These are phyloP conservation scores for Thozetella sp. DNA, from an alignment of 495 filamentous ascomycete genomes.

Conservation along the genomic window DNA sequence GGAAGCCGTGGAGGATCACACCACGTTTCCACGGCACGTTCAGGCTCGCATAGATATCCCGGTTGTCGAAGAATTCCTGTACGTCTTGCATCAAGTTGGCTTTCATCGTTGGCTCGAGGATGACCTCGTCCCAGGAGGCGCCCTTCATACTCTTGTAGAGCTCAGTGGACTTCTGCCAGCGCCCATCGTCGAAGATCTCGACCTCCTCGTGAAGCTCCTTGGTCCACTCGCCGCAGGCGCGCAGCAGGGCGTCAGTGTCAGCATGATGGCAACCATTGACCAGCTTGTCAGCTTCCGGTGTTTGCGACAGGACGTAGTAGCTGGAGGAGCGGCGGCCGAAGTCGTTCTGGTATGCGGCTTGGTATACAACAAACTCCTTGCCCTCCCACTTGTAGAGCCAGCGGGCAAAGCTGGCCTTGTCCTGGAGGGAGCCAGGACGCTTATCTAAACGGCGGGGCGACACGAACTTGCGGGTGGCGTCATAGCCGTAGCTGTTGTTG, in stretches of 20 bases:
- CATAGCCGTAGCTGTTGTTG: slow-evolving; percentile 5
- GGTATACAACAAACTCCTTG: slow-evolving; percentile 45
- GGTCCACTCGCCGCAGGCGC: slow-evolving; percentile 39
- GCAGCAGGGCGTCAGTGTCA: slow-evolving; percentile 49
- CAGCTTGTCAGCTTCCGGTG: slow-evolving; percentile 15
- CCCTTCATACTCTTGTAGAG: slow-evolving; percentile 56
- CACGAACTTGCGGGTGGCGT: slow-evolving; percentile 16
- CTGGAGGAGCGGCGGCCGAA: slow-evolving; percentile 13
- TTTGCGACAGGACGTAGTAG: slow-evolving; percentile 49
- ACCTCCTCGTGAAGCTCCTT: slow-evolving; percentile 55
- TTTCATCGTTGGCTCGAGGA: slow-evolving; percentile 57
- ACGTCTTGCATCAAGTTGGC: slow-evolving; percentile 51
- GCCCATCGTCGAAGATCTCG: slow-evolving; percentile 55
- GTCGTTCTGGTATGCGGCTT: slow-evolving; percentile 35
- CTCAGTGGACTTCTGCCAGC: slow-evolving; percentile 53
- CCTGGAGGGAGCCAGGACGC: slow-evolving; percentile 33
- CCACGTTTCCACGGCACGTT: slow-evolving; percentile 61
- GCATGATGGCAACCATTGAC: slow-evolving; percentile 1
- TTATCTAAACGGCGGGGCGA: slow-evolving; percentile 21
- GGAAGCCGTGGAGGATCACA: slow-evolving; percentile 50
- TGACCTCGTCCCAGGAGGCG: slow-evolving; percentile 58
- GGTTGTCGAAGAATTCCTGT: slow-evolving; percentile 53
- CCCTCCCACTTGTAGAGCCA: slow-evolving; percentile 43
- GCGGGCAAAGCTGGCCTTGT: slow-evolving; percentile 42
- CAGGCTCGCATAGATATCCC: slow-evolving; percentile 46